Conservation (phyloP, 352 stramenopile species). For the Phytophthora cryptogea region DNA sequence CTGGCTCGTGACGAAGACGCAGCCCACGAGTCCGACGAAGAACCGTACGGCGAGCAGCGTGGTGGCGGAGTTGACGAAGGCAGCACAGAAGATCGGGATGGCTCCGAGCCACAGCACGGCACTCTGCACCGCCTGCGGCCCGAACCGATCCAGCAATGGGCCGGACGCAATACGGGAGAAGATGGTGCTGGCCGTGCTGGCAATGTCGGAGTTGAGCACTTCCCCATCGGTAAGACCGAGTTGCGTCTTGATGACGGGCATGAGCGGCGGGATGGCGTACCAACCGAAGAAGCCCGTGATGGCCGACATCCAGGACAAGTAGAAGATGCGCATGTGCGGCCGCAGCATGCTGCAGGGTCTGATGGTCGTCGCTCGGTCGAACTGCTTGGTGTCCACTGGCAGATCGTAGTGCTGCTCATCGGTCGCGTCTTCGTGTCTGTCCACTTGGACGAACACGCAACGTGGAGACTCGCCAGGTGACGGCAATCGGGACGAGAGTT, state of each 20-base stretch:
- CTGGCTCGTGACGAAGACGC: slow-evolving; percentile 94
- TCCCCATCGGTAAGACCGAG: slow-evolving; percentile 87
- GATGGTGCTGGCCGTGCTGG: slow-evolving; percentile 91
- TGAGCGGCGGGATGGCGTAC: slow-evolving; percentile 95
- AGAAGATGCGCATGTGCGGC: slow-evolving; percentile 96
- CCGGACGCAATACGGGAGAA: slow-evolving; percentile 92
- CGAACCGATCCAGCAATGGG: slow-evolving; percentile 93
- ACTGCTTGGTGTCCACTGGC: slow-evolving; percentile 57
- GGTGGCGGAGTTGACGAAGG: slow-evolving; percentile 82
- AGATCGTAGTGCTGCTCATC: slow-evolving; percentile 43
- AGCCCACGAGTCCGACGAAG: slow-evolving; percentile 95
- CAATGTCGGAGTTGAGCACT: slow-evolving; percentile 93
- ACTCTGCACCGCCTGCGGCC: slow-evolving; percentile 85
- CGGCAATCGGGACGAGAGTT: slow-evolving; percentile 4
- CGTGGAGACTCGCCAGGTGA: slow-evolving; percentile 6
- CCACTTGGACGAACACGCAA: slow-evolving; percentile 14
- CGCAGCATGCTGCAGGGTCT: slow-evolving; percentile 78
- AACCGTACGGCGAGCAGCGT: slow-evolving; percentile 90
- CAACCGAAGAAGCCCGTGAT: slow-evolving; percentile 95
- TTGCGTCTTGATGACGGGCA: slow-evolving; percentile 89
- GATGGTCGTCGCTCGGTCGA: slow-evolving; percentile 77
- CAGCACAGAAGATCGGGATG: slow-evolving; percentile 86
- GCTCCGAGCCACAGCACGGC: slow-evolving; percentile 81
- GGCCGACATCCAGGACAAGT: slow-evolving; percentile 91
- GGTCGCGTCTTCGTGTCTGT: background rate